Percentiles rank a stretch among this genome's conserved stretches.
Evolutionary conservation across 2,329 filamentous ascomycete species (phyloP).

Genomic region (Metarhizium sp.): DNA sequence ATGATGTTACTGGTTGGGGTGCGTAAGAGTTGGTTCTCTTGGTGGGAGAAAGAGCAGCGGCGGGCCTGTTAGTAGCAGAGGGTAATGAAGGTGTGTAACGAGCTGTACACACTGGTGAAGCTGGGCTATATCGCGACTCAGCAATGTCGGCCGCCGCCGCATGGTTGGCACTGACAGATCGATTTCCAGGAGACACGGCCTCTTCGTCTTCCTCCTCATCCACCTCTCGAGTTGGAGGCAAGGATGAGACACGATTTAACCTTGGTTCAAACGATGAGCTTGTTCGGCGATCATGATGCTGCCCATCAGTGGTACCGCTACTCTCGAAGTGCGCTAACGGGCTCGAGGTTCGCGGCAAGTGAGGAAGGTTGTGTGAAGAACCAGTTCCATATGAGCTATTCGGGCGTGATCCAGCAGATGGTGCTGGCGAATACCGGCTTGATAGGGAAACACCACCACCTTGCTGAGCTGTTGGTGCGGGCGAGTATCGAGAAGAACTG

Average conservation of each 20-base stretch:
- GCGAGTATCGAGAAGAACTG: conserved; percentile 50
- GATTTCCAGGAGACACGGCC: conserved; percentile 10
- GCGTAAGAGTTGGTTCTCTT: conserved; percentile 44
- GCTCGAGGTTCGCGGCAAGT: conserved; percentile 56
- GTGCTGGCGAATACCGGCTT: conserved; percentile 45
- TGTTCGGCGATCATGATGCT: conserved; percentile 36
- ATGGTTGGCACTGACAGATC: conserved; percentile 17
- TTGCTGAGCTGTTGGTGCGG: conserved; percentile 36
- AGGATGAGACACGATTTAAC: conserved; percentile 44
- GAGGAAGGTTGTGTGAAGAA: conserved; percentile 38
- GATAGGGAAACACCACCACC: conserved; percentile 25
- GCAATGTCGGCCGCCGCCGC: conserved; percentile 14
- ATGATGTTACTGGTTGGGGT: conserved; percentile 28
- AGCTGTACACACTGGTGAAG: conserved; percentile 18
- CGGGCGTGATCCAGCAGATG: conserved; percentile 26
- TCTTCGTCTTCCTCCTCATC: conserved; percentile 43
- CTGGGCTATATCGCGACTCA: conserved; percentile 30
- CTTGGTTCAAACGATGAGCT: conserved; percentile 47
- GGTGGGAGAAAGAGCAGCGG: conserved; percentile 41
- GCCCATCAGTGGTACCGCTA: conserved; percentile 33
- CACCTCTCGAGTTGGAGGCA: conserved; percentile 53
- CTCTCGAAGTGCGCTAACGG: conserved; percentile 56
- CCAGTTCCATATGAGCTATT: conserved; percentile 31
- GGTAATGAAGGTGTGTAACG: conserved; percentile 41
- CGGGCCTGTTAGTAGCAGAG: conserved; percentile 26